These are phyloP conservation scores for Lactifluus pinguis DNA, from an alignment of 768 basidiomycete genomes.

Conservation along the genomic window DNA sequence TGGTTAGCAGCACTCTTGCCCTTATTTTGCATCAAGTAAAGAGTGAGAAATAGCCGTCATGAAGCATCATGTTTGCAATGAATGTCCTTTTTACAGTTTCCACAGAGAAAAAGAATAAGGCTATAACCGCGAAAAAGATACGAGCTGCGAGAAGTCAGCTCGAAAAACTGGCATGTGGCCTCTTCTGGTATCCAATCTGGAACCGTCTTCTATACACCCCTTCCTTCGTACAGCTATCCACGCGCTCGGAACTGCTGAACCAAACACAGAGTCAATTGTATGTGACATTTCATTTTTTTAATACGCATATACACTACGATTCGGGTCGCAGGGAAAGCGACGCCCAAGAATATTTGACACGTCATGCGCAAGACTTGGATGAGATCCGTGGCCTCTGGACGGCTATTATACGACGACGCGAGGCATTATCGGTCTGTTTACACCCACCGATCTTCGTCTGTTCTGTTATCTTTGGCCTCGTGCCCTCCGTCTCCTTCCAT, in stretches of 20 bases:
- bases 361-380: slow-evolving; percentile 3
- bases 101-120: slow-evolving; percentile 2
- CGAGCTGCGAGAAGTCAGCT: slow-evolving; percentile 7
- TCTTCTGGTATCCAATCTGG: background rate
- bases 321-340: background rate
- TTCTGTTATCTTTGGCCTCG: background rate
- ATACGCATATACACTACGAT: slow-evolving; percentile 1
- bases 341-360: background rate
- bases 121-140: background rate
- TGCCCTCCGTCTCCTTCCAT: background rate
- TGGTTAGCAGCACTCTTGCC: background rate
- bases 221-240: background rate
- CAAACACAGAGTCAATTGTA: slow-evolving; percentile 6
- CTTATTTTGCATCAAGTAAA: slow-evolving; percentile 6
- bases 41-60: background rate
- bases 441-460: background rate
- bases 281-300: background rate
- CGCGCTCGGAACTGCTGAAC: background rate
- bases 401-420: background rate
- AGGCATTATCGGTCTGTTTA: slow-evolving; percentile 7
- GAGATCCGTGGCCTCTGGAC: slow-evolving; percentile 5
- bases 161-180: slow-evolving; percentile 2
- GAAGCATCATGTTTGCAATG: background rate
- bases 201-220: background rate
- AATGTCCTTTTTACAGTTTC: background rate